phyloP scores from a whole-genome alignment of 495 filamentous ascomycete genomes.

The Polyplosphaeria fusca region DNA sequence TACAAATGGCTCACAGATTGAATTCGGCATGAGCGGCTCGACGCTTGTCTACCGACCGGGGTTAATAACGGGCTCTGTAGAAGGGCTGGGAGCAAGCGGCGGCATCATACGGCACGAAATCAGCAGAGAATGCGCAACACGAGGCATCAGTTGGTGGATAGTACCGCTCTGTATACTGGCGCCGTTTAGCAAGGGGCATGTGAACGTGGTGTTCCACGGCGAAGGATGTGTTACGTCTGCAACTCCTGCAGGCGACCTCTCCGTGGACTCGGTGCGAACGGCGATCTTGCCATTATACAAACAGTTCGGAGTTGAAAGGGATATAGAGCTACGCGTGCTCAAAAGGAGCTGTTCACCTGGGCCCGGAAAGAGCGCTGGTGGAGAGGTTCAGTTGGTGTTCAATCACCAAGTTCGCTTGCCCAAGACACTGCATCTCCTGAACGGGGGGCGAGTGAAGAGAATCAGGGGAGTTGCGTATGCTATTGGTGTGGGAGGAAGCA shows the following conservation, averaged over 20 bases:
- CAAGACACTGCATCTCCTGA: conserved; percentile 86
- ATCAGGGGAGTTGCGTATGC: conserved; percentile 92
- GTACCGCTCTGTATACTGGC: conserved; percentile 85
- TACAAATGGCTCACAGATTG: conserved; percentile 91
- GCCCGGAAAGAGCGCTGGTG: conserved; percentile 74
- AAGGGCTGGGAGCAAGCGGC: conserved; percentile 63
- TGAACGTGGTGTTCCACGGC: conserved; percentile 85
- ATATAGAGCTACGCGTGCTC: conserved; percentile 83
- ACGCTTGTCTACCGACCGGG: conserved; percentile 87
- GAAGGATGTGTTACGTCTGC: conserved; percentile 90
- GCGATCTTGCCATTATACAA: conserved; percentile 87
- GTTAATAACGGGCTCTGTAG: conserved; percentile 75
- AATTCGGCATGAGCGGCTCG: conserved; percentile 93
- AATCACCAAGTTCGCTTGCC: conserved; percentile 87
- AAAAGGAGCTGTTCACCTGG: conserved; percentile 71
- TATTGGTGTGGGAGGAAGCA: conserved; percentile 81
- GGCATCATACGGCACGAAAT: conserved; percentile 77
- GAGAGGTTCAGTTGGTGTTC: conserved; percentile 88
- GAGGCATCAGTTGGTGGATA: conserved; percentile 90
- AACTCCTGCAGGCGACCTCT: conserved; percentile 76
- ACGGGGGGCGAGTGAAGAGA: conserved; percentile 80
- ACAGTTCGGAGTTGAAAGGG: conserved; percentile 80
- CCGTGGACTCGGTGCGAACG: conserved; percentile 87
- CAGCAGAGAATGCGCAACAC: conserved; percentile 60
- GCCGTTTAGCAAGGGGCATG: conserved; percentile 82